Conservation (phyloP, 2,329 filamentous ascomycete genomes). For the Aspergillus sp. region DNA sequence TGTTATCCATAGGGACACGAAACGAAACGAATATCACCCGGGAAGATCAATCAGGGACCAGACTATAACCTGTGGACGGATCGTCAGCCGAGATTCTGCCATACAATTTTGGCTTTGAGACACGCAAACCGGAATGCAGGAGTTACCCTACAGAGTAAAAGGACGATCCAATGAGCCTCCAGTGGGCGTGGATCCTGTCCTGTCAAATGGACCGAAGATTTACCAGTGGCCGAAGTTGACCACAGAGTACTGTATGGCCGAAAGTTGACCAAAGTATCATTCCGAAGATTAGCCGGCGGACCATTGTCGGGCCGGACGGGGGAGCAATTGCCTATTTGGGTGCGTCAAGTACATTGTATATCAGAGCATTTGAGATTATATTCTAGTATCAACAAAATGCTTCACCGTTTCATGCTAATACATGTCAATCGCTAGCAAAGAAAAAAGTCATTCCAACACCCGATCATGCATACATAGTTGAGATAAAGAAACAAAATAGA, state of each 20-base stretch:
- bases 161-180: not conserved
- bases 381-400: not conserved
- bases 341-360: not conserved
- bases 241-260: not conserved
- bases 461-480: too few species aligned
- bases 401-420: not conserved
- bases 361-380: not conserved
- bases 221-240: not conserved
- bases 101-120: not conserved
- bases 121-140: too few species aligned
- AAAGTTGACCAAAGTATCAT: not conserved
- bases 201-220: not conserved
- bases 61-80: too few species aligned
- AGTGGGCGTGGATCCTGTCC: too few species aligned
- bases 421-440: not conserved
- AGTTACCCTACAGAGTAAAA: not conserved
- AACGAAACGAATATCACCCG: too few species aligned
- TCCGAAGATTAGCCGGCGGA: not conserved
- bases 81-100: not conserved
- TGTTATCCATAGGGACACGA: too few species aligned
- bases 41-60: too few species aligned
- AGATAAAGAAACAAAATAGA: conserved; percentile 7
- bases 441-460: too few species aligned
- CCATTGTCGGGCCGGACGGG: not conserved
- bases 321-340: too few species aligned